Conservation (phyloP, 768 basidiomycete species). For the Auriscalpium orientale region DNA sequence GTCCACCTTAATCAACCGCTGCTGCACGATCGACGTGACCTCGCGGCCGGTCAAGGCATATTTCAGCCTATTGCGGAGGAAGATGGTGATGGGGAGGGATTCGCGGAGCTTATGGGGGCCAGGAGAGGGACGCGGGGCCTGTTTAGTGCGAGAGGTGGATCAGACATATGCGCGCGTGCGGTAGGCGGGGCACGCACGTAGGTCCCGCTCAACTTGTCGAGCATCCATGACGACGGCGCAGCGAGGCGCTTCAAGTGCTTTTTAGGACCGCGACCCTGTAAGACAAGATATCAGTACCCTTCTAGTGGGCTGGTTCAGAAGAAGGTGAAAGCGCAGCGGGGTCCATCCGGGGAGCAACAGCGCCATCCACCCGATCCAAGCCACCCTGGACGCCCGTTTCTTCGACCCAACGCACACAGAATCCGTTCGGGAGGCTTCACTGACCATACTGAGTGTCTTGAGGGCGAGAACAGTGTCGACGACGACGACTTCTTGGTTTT, state of each 20-base stretch:
- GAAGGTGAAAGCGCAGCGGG: constrained; percentile 5
- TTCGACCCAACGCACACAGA: not conserved
- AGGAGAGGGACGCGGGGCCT: constrained; percentile 95
- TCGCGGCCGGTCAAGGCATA: constrained; percentile 97
- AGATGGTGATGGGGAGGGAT: constrained; percentile 93
- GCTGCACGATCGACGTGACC: constrained; percentile 90
- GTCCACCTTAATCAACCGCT: constrained; percentile 98
- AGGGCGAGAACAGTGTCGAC: constrained; percentile 26
- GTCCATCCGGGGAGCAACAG: constrained; percentile 5
- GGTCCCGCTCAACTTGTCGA: constrained; percentile 95
- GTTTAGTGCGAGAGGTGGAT: not conserved
- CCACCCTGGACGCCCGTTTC: constrained; percentile 1
- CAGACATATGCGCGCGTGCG: not conserved
- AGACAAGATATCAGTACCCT: constrained; percentile 18
- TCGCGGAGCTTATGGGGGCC: constrained; percentile 99
- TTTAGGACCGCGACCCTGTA: constrained; percentile 93
- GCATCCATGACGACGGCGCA: constrained; percentile 99
- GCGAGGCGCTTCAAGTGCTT: constrained; percentile 97
- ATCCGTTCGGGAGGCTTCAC: constrained; percentile 12
- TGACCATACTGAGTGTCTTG: constrained; percentile 31
- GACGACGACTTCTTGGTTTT: constrained; percentile 21
- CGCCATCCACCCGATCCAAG: constrained; percentile 21
- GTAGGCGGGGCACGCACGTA: constrained; percentile 54
- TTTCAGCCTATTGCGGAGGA: constrained; percentile 98
- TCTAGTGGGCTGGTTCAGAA: not conserved